phyloP scores from a whole-genome alignment of 2,329 filamentous ascomycete species.

The Ceratocystis smalleyi region DNA sequence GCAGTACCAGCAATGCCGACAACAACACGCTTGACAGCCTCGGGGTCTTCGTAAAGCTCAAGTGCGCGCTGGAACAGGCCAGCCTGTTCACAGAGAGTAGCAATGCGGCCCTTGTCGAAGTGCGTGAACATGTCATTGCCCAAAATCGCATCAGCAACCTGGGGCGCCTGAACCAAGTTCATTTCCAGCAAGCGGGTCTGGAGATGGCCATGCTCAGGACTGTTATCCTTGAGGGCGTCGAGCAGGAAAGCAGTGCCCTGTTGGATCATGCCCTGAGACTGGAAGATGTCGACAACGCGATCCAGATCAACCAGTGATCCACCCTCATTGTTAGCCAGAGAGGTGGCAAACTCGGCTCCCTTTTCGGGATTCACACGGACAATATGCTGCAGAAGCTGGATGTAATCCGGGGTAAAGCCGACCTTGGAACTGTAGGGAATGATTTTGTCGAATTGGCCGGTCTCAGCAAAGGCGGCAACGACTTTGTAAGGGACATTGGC shows the following conservation, averaged over 20 bases:
- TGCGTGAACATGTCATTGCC: conserved; percentile 98
- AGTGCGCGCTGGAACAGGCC: conserved; percentile 74
- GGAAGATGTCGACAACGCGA: conserved; percentile 93
- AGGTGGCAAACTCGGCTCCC: conserved; percentile 84
- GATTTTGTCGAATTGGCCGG: conserved; percentile 93
- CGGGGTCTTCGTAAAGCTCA: conserved; percentile 86
- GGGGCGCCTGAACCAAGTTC: conserved; percentile 91
- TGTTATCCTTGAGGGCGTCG: conserved; percentile 88
- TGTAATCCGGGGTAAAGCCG: conserved; percentile 91
- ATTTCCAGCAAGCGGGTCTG: conserved; percentile 95
- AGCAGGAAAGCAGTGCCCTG: conserved; percentile 96
- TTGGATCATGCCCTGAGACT: conserved; percentile 94
- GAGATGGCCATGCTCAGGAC: conserved; percentile 78
- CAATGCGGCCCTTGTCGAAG: conserved; percentile 83
- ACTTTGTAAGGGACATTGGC: conserved; percentile 88
- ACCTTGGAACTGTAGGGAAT: conserved; percentile 73
- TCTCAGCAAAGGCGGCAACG: conserved; percentile 85
- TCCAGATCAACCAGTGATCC: conserved; percentile 83
- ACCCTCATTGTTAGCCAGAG: conserved; percentile 74
- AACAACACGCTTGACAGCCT: conserved; percentile 76
- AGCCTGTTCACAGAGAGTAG: conserved; percentile 81
- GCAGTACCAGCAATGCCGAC: conserved; percentile 68
- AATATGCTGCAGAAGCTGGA: conserved; percentile 80
- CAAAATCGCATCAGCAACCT: conserved; percentile 93
- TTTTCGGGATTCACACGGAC: conserved; percentile 84